These are phyloP conservation scores for Sistotremastrum niveocremeum DNA, from an alignment of 768 basidiomycete species.

Conservation along the genomic window DNA sequence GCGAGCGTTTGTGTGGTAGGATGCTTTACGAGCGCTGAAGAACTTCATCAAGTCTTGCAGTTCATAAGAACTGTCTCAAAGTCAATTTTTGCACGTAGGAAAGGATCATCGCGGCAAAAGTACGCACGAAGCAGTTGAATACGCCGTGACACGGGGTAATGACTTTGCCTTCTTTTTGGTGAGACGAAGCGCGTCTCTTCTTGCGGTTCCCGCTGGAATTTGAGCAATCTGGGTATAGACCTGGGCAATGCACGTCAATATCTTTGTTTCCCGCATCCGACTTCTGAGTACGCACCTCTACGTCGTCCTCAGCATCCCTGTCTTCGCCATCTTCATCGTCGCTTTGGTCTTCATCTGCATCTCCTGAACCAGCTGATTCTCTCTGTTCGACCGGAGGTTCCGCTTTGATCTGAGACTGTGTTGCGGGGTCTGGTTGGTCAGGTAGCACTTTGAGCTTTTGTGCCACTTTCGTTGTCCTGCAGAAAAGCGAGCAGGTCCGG, in stretches of 20 bases:
- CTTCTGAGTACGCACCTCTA: conserved; percentile 38
- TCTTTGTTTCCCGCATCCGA: conserved; percentile 39
- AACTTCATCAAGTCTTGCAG: conserved; percentile 82
- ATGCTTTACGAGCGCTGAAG: conserved; percentile 66
- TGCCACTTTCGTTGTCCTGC: conserved; percentile 58
- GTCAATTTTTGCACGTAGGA: neutral
- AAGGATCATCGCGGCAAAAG: neutral
- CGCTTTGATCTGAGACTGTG: conserved; percentile 13
- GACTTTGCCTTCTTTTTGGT: conserved; percentile 94
- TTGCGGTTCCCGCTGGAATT: conserved; percentile 88
- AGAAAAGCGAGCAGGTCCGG: no score
- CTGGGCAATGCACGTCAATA: conserved; percentile 47
- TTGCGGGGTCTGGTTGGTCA: conserved; percentile 54
- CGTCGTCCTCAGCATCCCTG: conserved; percentile 56
- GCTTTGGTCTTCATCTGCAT: conserved; percentile 32
- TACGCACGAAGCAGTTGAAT: conserved; percentile 79
- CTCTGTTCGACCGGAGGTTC: conserved; percentile 8
- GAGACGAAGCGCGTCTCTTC: conserved; percentile 75
- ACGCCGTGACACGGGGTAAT: conserved; percentile 88
- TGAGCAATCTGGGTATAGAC: conserved; percentile 91
- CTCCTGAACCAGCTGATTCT: conserved; percentile 16
- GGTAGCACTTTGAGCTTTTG: conserved; percentile 84
- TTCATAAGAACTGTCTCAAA: conserved; percentile 58
- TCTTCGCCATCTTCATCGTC: conserved; percentile 42
- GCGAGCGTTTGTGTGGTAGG: conserved; percentile 79